A percentile compares a stretch with the other conserved stretches of the same genome.
These are phyloP conservation scores for Tetradesmus lagerheimii DNA, from an alignment of 139 green algal genomes.

Conservation along the genomic window DNA sequence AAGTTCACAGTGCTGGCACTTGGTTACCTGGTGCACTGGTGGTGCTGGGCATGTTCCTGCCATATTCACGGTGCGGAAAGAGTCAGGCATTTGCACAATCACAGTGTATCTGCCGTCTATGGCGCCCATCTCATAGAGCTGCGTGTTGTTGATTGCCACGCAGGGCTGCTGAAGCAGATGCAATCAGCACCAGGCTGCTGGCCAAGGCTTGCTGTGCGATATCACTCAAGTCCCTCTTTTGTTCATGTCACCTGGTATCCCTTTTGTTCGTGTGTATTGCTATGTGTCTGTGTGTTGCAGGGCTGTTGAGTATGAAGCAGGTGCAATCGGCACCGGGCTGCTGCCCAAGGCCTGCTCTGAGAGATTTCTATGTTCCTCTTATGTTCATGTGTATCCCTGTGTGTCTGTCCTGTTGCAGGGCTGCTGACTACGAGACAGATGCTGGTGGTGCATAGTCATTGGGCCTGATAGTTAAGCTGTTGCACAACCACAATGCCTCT, in stretches of 20 bases:
- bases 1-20: not conserved
- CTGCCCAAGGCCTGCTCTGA: constrained; percentile 80
- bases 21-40: constrained; percentile 53
- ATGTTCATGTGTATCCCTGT: too few relatives aligned
- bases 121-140: too few relatives aligned
- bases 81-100: too few relatives aligned
- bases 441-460: constrained; percentile 81
- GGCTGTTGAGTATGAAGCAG: too few relatives aligned
- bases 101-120: too few relatives aligned
- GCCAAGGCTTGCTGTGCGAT: constrained; percentile 79
- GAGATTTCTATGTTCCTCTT: too few relatives aligned
- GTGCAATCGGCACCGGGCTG: constrained; percentile 62
- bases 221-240: too few relatives aligned
- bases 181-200: constrained; percentile 69
- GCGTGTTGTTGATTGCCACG: too few relatives aligned
- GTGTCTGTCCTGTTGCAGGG: too few relatives aligned
- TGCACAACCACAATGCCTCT: constrained; percentile 71
- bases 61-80: constrained; percentile 62
- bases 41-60: constrained; percentile 64
- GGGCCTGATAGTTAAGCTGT: constrained; percentile 78
- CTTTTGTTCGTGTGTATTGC: constrained; percentile 83
- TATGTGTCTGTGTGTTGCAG: not conserved
- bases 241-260: too few relatives aligned
- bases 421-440: constrained; percentile 81
- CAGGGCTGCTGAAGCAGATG: too few relatives aligned